Evolutionary conservation across 1,139 yeast species (phyloP).

Genomic region (Suhomyces bribrorum): DNA sequence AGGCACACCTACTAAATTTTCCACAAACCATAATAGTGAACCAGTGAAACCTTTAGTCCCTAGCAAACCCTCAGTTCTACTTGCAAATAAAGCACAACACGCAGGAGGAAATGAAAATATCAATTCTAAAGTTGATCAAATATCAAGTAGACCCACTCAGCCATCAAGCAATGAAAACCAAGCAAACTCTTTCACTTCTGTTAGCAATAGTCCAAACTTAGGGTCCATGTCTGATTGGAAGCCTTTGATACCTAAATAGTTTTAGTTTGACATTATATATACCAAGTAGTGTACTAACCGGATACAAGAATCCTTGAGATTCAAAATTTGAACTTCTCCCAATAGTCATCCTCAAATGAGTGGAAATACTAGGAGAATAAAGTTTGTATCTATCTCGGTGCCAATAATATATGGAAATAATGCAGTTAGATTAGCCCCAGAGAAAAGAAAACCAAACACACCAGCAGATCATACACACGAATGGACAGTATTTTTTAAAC

Average conservation of each 20-base stretch:
- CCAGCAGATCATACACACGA: constrained; percentile 91
- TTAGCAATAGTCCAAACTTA: background rate
- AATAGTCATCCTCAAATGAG: constrained; percentile 17
- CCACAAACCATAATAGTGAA: background rate
- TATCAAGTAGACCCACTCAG: constrained; percentile 16
- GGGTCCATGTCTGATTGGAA: constrained; percentile 53
- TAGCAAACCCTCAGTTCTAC: constrained; percentile 32
- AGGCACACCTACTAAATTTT: constrained; percentile 23
- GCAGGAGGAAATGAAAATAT: constrained; percentile 1
- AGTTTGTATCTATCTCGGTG: constrained; percentile 77
- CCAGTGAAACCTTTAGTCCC: constrained; percentile 39
- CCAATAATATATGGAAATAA: constrained; percentile 88
- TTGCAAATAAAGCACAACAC: constrained; percentile 19
- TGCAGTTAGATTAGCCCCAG: constrained; percentile 70
- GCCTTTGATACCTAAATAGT: constrained; percentile 53
- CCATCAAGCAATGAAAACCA: constrained; percentile 13
- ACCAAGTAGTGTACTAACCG: constrained; percentile 3
- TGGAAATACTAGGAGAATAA: constrained; percentile 34
- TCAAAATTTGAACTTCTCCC: background rate
- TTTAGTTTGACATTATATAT: background rate
- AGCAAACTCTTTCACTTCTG: background rate
- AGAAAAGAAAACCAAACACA: constrained; percentile 63
- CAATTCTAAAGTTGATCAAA: background rate
- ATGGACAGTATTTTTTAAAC: constrained; percentile 93
- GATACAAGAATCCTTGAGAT: too few relatives aligned